Percentiles rank a stretch among this genome's conserved stretches.
These are phyloP conservation scores for Phalaenopsis hybrid DNA, from an alignment of 116 monocot genomes.

Conservation along the genomic window DNA sequence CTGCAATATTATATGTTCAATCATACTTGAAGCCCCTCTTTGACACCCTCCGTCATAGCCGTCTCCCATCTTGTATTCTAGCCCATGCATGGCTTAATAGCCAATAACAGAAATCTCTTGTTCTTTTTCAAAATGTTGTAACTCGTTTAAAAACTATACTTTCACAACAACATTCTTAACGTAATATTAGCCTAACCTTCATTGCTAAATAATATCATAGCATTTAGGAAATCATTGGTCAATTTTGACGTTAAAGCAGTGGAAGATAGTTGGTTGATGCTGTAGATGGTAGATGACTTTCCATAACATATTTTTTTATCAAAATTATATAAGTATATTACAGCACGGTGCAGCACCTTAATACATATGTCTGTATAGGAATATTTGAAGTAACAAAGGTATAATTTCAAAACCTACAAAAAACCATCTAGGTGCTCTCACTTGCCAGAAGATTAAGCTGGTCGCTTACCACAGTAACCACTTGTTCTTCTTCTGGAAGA, in stretches of 20 bases:
- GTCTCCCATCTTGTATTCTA: neutral
- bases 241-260: neutral
- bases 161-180: neutral
- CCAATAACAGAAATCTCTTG: neutral
- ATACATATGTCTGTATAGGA: neutral
- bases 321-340: neutral
- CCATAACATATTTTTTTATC: neutral
- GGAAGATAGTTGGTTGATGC: neutral
- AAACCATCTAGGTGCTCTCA: neutral
- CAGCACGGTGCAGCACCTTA: neutral
- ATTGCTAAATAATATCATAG: neutral
- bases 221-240: neutral
- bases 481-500: slow-evolving; percentile 95
- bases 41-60: neutral
- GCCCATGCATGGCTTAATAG: neutral
- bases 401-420: neutral
- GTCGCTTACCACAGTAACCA: slow-evolving; percentile 52
- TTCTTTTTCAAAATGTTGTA: neutral
- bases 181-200: neutral
- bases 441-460: neutral
- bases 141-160: neutral
- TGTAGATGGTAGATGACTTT: neutral
- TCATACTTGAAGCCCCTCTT: neutral
- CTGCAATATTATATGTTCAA: neutral
- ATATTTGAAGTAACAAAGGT: neutral